phyloP scores from a whole-genome alignment of 2,329 filamentous ascomycete genomes.

The Fusarium stilboides region DNA sequence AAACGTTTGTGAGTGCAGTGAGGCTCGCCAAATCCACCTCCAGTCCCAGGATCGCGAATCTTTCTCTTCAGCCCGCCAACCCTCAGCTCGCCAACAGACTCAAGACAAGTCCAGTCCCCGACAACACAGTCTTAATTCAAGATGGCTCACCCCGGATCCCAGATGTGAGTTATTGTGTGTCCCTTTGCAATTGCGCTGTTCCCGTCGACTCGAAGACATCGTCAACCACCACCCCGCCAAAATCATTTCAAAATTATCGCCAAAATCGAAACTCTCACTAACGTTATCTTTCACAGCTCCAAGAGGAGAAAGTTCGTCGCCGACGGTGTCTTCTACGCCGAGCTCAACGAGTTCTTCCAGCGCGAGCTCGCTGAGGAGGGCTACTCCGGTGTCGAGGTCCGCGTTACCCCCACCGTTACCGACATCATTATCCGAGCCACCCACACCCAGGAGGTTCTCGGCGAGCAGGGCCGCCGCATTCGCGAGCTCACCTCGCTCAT shows the following conservation, averaged over 20 bases:
- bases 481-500: conserved; percentile 99
- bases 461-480: conserved; percentile 99
- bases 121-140: conserved; percentile 58
- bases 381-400: conserved; percentile 99
- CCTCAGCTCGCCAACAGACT: conserved; percentile 55
- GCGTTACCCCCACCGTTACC: conserved; percentile 99
- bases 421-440: conserved; percentile 99
- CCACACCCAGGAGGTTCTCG: conserved; percentile 99
- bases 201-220: conserved; percentile 14
- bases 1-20: conserved; percentile 43
- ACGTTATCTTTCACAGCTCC: conserved; percentile 70
- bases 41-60: conserved; percentile 51
- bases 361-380: conserved; percentile 99
- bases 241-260: conserved; percentile 6
- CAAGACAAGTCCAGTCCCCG: conserved; percentile 49
- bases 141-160: conserved; percentile 73
- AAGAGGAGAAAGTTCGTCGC: conserved; percentile 96
- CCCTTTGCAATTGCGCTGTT: conserved; percentile 9
- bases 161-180: conserved; percentile 68
- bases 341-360: conserved; percentile 99
- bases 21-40: conserved; percentile 49
- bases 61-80: conserved; percentile 54
- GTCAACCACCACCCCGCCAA: conserved; percentile 28
- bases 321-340: conserved; percentile 99
- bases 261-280: conserved; percentile 35